Percentiles rank a stretch among this genome's conserved stretches.
Evolutionary conservation across 2,329 filamentous ascomycete species (phyloP).

Genomic region (Neonectria hederae): DNA sequence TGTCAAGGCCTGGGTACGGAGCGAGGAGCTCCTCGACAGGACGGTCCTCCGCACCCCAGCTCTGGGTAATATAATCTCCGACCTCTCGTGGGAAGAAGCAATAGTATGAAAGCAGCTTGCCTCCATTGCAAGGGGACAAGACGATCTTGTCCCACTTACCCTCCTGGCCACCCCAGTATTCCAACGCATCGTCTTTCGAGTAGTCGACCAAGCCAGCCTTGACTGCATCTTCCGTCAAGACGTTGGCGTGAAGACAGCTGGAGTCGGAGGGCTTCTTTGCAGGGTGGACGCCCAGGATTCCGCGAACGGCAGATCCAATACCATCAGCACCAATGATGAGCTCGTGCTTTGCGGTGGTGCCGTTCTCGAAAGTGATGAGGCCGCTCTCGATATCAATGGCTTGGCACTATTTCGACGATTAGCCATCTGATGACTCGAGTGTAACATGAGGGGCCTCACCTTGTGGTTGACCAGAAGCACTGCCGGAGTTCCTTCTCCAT

Average conservation of each 20-base stretch:
- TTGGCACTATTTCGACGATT: constrained; percentile 48
- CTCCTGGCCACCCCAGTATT: constrained; percentile 77
- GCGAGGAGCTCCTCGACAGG: constrained; percentile 68
- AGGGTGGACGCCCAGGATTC: constrained; percentile 69
- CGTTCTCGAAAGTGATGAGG: constrained; percentile 64
- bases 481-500: constrained; percentile 60
- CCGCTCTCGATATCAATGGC: constrained; percentile 62
- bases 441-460: constrained; percentile 42
- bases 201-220: constrained; percentile 70
- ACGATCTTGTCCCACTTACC: constrained; percentile 75
- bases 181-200: constrained; percentile 66
- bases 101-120: constrained; percentile 73
- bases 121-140: constrained; percentile 73
- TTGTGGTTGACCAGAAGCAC: constrained; percentile 66
- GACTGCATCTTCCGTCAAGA: constrained; percentile 68
- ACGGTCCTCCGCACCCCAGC: constrained; percentile 63
- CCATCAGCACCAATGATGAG: constrained; percentile 72
- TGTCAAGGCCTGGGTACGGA: constrained; percentile 68
- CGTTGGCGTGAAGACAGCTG: constrained; percentile 72
- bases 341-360: constrained; percentile 61
- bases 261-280: constrained; percentile 68
- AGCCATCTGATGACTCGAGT: not conserved
- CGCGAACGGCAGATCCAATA: constrained; percentile 71
- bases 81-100: constrained; percentile 69
- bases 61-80: constrained; percentile 65